Evolutionary conservation across 768 basidiomycete species (phyloP).

Genomic region (Phaeotremella skinneri): DNA sequence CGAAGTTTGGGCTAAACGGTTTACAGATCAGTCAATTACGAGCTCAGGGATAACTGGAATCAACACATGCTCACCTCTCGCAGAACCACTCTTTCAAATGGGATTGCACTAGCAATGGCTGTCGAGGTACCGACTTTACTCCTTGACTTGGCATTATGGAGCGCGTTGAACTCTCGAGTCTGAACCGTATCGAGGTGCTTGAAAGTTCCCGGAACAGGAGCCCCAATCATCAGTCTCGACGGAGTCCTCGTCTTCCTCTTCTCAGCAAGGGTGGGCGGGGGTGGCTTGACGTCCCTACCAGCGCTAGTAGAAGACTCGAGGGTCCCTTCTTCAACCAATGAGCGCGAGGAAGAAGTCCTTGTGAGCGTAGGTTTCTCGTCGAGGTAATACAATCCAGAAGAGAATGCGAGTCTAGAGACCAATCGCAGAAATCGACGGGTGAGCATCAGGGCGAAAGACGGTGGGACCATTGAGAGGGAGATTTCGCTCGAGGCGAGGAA

Average conservation of each 20-base stretch:
- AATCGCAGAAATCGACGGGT: neutral
- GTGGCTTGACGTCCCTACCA: neutral
- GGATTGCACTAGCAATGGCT: neutral
- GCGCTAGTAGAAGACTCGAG: no score
- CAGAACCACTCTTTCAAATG: constrained; percentile 15
- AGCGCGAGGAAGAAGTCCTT: neutral
- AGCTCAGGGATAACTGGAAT: neutral
- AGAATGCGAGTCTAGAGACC: neutral
- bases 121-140: neutral
- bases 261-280: neutral
- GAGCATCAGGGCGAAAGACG: neutral
- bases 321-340: no score
- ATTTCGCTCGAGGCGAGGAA: neutral
- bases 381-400: neutral
- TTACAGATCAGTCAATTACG: neutral
- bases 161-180: constrained; percentile 10
- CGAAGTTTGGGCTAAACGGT: constrained; percentile 9
- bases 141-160: neutral
- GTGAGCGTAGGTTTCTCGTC: neutral
- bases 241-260: neutral
- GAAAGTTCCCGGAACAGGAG: constrained; percentile 20
- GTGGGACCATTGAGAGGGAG: neutral
- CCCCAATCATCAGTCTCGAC: constrained; percentile 8
- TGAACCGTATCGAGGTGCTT: constrained; percentile 3
- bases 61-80: constrained; percentile 8